Conservation (phyloP, 2,329 filamentous ascomycete species). For the Arthrobotrys pseudoclavata region DNA sequence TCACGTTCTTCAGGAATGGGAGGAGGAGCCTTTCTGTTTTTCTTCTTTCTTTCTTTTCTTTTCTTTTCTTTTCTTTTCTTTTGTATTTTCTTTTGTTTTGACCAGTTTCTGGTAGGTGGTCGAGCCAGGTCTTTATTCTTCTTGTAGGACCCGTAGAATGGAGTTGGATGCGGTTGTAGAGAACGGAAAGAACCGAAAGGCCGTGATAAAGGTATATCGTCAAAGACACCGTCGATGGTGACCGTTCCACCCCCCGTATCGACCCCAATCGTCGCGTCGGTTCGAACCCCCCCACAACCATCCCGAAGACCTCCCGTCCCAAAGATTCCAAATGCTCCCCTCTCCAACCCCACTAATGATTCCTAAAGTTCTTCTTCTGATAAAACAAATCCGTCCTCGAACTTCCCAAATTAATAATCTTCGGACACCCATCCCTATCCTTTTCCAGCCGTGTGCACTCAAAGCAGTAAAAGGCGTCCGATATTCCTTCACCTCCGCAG, state of each 20-base stretch:
- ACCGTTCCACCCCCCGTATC: background rate
- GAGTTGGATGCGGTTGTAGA: too few relatives aligned
- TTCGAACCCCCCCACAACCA: background rate
- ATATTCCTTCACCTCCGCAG: constrained; percentile 97
- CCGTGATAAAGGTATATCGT: background rate
- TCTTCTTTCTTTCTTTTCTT: background rate
- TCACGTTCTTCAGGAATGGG: too few relatives aligned
- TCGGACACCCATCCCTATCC: constrained; percentile 95
- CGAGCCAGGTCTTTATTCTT: too few relatives aligned
- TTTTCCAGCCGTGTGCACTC: constrained; percentile 98
- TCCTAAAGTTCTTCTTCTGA: constrained; percentile 79
- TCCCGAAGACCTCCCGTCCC: background rate
- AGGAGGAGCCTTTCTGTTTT: too few relatives aligned
- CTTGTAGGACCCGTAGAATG: too few relatives aligned
- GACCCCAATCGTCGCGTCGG: background rate
- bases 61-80: background rate
- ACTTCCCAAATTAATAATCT: constrained; percentile 98
- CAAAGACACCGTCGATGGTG: background rate
- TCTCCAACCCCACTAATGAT: constrained; percentile 67
- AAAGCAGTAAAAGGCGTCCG: constrained; percentile 98
- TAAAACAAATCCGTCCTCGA: constrained; percentile 91
- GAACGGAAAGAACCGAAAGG: too few relatives aligned
- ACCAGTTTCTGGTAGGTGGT: too few relatives aligned
- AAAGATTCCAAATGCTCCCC: background rate
- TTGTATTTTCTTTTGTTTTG: background rate